Conservation (phyloP, 139 green algal species). For the Coccomyxa sp. region DNA sequence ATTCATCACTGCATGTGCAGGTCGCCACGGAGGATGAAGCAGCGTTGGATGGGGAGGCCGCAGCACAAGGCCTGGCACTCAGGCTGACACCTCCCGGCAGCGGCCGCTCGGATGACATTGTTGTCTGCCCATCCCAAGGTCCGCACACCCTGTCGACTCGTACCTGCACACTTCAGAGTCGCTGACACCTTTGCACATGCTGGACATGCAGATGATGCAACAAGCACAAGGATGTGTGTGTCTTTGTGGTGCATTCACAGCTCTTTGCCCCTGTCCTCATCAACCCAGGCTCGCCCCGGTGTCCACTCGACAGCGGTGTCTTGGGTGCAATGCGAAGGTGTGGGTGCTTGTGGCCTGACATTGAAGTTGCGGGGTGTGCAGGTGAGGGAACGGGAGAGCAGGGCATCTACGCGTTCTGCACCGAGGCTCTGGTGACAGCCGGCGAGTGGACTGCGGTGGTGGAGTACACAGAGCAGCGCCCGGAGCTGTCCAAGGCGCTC, state of each 20-base stretch:
- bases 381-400: background rate
- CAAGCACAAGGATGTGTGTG: no score
- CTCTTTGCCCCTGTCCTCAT: no score
- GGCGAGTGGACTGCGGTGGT: conserved; percentile 37
- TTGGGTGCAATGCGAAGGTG: no score
- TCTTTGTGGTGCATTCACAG: no score
- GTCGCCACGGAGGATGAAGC: conserved; percentile 44
- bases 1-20: conserved; percentile 1
- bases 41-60: conserved; percentile 25
- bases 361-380: no score
- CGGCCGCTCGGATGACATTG: conserved; percentile 7
- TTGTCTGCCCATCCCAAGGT: background rate
- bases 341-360: no score
- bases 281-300: no score
- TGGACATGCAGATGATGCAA: no score
- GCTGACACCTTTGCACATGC: background rate
- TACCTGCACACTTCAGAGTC: background rate
- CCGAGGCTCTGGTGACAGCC: conserved; percentile 20
- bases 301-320: no score
- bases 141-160: no score
- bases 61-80: conserved; percentile 25
- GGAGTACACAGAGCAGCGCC: conserved; percentile 43
- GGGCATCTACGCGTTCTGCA: background rate
- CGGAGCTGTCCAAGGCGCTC: conserved; percentile 34
- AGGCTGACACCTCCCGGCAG: conserved; percentile 21